A percentile compares a stretch with the other conserved stretches of the same genome.
These are phyloP conservation scores for Pythium grandisporangium DNA, from an alignment of 352 stramenopile genomes.

Conservation along the genomic window DNA sequence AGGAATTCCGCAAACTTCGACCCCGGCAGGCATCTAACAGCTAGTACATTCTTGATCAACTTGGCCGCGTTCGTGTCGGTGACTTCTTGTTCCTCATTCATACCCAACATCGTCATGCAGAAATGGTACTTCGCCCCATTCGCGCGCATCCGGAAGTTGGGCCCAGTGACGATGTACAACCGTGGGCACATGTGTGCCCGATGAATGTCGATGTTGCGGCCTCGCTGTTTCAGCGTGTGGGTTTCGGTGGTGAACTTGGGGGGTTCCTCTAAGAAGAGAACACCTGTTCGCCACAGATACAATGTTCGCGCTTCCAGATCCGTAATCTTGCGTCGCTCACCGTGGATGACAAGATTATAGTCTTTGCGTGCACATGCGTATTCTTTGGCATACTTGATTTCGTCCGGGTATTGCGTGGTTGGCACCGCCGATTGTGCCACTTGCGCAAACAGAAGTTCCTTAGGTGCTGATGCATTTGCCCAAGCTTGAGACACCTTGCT, in stretches of 20 bases:
- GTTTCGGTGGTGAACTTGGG: conserved; percentile 4
- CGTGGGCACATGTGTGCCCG: not conserved
- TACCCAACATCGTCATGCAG: not conserved
- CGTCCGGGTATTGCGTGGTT: too few species aligned
- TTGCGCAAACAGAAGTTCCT: too few species aligned
- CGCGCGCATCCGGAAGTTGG: conserved; percentile 1
- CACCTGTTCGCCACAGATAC: not conserved
- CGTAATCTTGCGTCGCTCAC: too few species aligned
- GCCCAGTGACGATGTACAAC: conserved; percentile 2
- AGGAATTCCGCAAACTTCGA: not conserved
- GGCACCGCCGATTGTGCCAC: too few species aligned
- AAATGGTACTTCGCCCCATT: conserved; percentile 6
- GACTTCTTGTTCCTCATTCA: not conserved
- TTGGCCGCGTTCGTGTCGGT: not conserved
- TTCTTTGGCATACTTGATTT: too few species aligned
- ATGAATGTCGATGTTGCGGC: not conserved
- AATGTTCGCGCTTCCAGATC: not conserved
- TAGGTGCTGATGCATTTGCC: too few species aligned
- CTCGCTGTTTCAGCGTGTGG: not conserved
- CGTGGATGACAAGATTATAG: too few species aligned
- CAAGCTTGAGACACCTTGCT: too few species aligned
- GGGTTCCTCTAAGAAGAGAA: not conserved
- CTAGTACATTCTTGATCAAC: not conserved
- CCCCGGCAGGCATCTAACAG: conserved; percentile 1
- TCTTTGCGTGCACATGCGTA: too few species aligned